These are phyloP conservation scores for Clonostachys rosea DNA, from an alignment of 2,329 filamentous ascomycete genomes.

Conservation along the genomic window DNA sequence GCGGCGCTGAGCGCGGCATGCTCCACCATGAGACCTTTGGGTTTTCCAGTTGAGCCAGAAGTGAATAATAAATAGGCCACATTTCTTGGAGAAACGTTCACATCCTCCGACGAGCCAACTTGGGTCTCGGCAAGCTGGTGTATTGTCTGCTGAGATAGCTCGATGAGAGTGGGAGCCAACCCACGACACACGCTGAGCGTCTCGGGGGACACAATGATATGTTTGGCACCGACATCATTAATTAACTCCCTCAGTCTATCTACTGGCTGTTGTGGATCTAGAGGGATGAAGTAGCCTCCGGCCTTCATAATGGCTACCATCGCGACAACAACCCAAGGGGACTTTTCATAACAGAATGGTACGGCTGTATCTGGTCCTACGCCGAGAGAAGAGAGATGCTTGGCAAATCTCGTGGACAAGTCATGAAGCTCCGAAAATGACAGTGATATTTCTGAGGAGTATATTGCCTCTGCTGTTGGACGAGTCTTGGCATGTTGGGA, in stretches of 20 bases:
- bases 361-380: constrained; percentile 10
- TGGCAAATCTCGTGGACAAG: background rate
- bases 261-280: constrained; percentile 4
- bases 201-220: constrained; percentile 4
- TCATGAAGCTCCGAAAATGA: background rate
- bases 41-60: constrained; percentile 7
- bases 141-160: background rate
- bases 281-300: constrained; percentile 6
- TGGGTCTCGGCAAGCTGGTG: background rate
- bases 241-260: background rate
- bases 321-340: background rate
- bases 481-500: background rate
- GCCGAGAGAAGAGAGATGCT: constrained; percentile 5
- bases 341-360: background rate
- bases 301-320: constrained; percentile 7
- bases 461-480: background rate
- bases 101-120: background rate
- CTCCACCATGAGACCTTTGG: constrained; percentile 7
- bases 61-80: constrained; percentile 8
- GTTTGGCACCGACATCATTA: constrained; percentile 1
- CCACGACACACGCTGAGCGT: background rate
- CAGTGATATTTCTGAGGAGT: background rate
- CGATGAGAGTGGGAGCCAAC: background rate
- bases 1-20: constrained; percentile 10
- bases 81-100: background rate